Evolutionary conservation across 1,284 basidiomycete genomes (phyloP), one percentile per base, ranked within the genome.

Genomic region (Heimioporus retisporus): DNA sequence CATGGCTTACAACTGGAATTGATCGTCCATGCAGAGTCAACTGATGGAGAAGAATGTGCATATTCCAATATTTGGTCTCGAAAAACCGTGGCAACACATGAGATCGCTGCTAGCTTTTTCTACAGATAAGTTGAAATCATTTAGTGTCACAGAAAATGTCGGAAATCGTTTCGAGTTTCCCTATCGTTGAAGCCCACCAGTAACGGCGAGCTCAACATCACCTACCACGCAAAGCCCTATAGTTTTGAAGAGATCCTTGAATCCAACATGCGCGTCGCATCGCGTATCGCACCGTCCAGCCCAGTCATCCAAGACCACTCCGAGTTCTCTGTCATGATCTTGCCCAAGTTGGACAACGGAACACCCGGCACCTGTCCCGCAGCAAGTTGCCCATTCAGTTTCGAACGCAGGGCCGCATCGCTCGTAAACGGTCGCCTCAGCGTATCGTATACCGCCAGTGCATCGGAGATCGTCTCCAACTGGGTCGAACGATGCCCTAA

Each of bases 401-500:
- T 69, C 3, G 76, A 56, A 21, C 66, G 60, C 25, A 63, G 14
- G 18, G 75, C 35, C 35, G 35, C 35, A 11, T 1, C 73, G 56
- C 73, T 73, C 10, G 83, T 71, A 60, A 80, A 81, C 7, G 85
- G 84, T 16, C 83, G 77, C 42, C 85, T 81, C 25, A 85, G 51
- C 21, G 74, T 69, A 71, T 86, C 84, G 69, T 85, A 87, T 10
- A 83, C 74, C 16, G 68, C 71, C 7, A 85, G 75, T 7, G 81
- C 81, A 40, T 72, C 75, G 2, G 79, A 71, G 43, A 84, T 69
- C 5, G 80, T 82, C 46, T 74, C 65, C 19, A 71, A 60, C 5
- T 74, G 82, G 11, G 83, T 83, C 15, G 69, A 72, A 6, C 75
- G 75, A 64, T 86, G 82, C 6, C 81, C 82, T 28, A 89, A 81